Conservation (phyloP, 768 basidiomycete genomes). For the Krasilnikovozyma curviuscula region DNA sequence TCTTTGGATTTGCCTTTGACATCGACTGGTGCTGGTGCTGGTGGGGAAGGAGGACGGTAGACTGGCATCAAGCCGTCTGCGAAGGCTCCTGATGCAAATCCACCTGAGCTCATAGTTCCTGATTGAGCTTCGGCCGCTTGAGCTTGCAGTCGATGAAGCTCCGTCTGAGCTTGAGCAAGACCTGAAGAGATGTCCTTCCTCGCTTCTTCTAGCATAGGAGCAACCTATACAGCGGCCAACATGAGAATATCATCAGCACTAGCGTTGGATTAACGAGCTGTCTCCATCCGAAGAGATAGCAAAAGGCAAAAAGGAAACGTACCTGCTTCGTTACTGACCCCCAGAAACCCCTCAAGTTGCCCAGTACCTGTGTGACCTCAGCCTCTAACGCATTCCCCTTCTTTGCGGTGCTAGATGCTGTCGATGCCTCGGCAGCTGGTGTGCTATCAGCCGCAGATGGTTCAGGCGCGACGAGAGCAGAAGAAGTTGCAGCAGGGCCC, state of each 20-base stretch:
- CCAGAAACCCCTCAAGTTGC: constrained; percentile 6
- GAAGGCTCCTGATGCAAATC: background rate
- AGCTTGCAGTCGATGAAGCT: constrained; percentile 8
- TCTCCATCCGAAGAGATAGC: background rate
- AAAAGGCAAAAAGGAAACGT: background rate
- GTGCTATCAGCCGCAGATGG: no score
- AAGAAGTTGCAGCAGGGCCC: no score
- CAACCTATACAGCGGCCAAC: background rate
- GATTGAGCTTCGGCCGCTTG: constrained; percentile 9
- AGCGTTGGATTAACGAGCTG: background rate
- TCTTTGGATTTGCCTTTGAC: no score
- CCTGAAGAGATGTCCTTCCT: constrained; percentile 7
- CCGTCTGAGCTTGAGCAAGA: constrained; percentile 5
- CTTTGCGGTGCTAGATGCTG: no score
- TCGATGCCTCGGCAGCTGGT: no score
- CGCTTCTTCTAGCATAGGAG: constrained; percentile 7
- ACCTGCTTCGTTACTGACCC: constrained; percentile 9
- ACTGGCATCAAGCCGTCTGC: constrained; percentile 2
- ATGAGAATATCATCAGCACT: background rate
- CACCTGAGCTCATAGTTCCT: background rate
- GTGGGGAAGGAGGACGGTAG: constrained; percentile 8
- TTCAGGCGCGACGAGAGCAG: no score
- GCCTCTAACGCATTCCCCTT: constrained; percentile 5
- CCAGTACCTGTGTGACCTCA: constrained; percentile 8
- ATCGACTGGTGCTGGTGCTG: constrained; percentile 5